Percentiles rank a stretch among this genome's conserved stretches.
Evolutionary conservation across 257 asterid genomes (phyloP).

Genomic region (Cynanchum wilfordii): DNA sequence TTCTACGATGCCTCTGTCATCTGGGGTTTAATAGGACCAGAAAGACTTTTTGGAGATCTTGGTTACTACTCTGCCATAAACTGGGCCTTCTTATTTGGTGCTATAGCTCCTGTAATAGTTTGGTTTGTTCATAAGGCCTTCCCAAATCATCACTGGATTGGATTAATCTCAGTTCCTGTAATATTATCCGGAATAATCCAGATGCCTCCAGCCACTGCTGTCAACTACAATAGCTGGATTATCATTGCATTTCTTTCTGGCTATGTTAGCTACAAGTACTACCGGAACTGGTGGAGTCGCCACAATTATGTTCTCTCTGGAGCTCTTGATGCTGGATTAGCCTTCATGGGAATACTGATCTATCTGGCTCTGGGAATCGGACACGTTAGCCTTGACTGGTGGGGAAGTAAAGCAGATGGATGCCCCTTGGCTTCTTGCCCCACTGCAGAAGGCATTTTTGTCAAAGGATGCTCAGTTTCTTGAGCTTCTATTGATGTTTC

Average conservation of each 20-base stretch:
- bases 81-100: conserved; percentile 69
- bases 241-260: conserved; percentile 72
- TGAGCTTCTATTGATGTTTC: conserved; percentile 3
- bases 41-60: conserved; percentile 68
- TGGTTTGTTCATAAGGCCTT: conserved; percentile 61
- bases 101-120: conserved; percentile 63
- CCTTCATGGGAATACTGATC: conserved; percentile 85
- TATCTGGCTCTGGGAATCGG: conserved; percentile 64
- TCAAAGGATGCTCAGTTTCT: conserved; percentile 66
- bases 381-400: conserved; percentile 67
- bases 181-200: conserved; percentile 57
- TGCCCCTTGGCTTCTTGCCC: conserved; percentile 91
- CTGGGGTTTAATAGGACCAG: conserved; percentile 85
- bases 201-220: conserved; percentile 88
- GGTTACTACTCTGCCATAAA: conserved; percentile 69
- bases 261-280: conserved; percentile 52
- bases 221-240: conserved; percentile 85
- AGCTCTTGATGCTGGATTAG: conserved; percentile 88
- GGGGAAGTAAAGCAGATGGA: conserved; percentile 77
- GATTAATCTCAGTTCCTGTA: conserved; percentile 55
- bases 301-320: conserved; percentile 79
- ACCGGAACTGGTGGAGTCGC: conserved; percentile 74
- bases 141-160: conserved; percentile 56
- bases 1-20: conserved; percentile 81
- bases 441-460: conserved; percentile 65